phyloP scores from a whole-genome alignment of 73 alveolate genomes.

The Paramecium sexaurelia region DNA sequence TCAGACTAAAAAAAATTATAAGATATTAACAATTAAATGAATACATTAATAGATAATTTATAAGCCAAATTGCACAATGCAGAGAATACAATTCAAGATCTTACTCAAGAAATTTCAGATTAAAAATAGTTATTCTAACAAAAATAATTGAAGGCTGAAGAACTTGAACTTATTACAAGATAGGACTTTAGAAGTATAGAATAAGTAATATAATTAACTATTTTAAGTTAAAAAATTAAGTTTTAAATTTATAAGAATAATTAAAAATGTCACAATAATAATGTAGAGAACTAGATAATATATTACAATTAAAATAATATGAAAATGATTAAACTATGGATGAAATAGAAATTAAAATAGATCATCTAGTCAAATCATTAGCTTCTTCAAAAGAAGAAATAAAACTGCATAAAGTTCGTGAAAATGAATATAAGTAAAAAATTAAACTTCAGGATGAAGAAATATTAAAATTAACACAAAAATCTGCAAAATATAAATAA shows the following conservation, averaged over 20 bases:
- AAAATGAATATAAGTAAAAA: conserved; percentile 18
- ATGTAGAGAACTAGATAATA: conserved; percentile 17
- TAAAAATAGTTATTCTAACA: background rate
- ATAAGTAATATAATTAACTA: background rate
- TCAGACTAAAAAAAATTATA: background rate
- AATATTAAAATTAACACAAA: background rate
- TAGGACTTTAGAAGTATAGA: conserved; percentile 12
- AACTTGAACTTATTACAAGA: background rate
- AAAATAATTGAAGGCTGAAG: background rate
- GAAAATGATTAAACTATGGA: conserved; percentile 40
- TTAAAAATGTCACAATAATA: background rate
- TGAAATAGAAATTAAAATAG: conserved; percentile 39
- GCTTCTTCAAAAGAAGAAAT: background rate
- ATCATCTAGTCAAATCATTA: conserved; percentile 16
- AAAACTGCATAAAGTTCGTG: background rate
- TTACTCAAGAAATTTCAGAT: background rate
- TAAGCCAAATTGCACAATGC: background rate
- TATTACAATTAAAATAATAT: background rate
- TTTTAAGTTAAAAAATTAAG: background rate
- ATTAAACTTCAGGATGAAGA: conserved; percentile 11
- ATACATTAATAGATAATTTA: background rate
- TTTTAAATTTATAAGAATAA: background rate
- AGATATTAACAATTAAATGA: background rate
- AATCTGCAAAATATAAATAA: background rate
- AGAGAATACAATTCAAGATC: background rate